Evolutionary conservation across 1,284 basidiomycete genomes (phyloP).

Genomic region (Crucibulum parvulum): DNA sequence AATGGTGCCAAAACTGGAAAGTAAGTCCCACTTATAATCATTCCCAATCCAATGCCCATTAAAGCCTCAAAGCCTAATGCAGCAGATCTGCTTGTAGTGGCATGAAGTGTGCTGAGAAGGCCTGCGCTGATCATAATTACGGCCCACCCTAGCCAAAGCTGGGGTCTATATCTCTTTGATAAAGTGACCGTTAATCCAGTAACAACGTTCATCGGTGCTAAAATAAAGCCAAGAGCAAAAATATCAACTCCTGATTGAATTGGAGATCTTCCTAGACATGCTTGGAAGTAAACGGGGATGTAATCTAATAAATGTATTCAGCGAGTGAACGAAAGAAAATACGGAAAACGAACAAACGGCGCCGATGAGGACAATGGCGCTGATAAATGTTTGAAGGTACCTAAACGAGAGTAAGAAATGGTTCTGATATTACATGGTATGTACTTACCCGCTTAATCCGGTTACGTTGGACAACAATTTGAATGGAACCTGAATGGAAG

Average conservation of each 20-base stretch:
- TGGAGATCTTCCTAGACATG: background rate
- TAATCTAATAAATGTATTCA: background rate
- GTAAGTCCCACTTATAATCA: conserved; percentile 6
- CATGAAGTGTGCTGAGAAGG: background rate
- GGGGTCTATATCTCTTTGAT: background rate
- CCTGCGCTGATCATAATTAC: background rate
- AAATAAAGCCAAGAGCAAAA: background rate
- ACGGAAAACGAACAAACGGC: background rate
- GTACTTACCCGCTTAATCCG: conserved; percentile 20
- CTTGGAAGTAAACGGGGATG: background rate
- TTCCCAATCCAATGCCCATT: conserved; percentile 2
- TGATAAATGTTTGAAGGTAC: background rate
- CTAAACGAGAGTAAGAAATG: background rate
- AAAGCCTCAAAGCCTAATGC: background rate
- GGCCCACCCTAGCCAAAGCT: background rate
- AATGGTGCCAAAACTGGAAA: conserved; percentile 42
- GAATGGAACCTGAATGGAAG: background rate
- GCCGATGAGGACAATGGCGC: background rate
- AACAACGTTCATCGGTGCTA: background rate
- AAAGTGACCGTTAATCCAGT: background rate
- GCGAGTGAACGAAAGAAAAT: background rate
- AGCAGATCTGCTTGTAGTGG: background rate
- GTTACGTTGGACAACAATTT: conserved; percentile 17
- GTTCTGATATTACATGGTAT: background rate
- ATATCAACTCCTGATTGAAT: background rate